These are phyloP conservation scores for Coffea eugenioides DNA, from an alignment of 257 asterid species.

Conservation along the genomic window DNA sequence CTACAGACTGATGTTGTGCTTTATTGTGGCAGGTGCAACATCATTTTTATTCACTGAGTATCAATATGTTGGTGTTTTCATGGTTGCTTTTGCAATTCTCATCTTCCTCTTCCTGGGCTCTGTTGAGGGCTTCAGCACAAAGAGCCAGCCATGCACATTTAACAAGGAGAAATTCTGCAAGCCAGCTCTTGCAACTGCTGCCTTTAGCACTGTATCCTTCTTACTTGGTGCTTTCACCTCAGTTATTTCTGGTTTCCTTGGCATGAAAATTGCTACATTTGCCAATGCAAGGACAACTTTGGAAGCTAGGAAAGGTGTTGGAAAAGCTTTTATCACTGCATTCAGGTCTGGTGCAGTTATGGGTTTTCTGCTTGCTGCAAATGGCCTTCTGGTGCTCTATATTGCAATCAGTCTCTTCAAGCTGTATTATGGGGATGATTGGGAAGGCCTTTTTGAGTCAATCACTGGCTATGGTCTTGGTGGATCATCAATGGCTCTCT, in stretches of 20 bases:
- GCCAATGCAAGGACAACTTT: slow-evolving; percentile 92
- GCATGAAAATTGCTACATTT: slow-evolving; percentile 92
- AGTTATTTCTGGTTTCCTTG: slow-evolving; percentile 82
- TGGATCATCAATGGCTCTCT: slow-evolving; percentile 93
- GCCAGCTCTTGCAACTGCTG: slow-evolving; percentile 73
- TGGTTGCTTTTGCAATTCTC: slow-evolving; percentile 85
- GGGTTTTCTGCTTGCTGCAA: slow-evolving; percentile 95
- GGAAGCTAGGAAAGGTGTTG: slow-evolving; percentile 90
- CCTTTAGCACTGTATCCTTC: slow-evolving; percentile 75
- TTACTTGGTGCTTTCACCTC: slow-evolving; percentile 90
- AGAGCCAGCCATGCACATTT: slow-evolving; percentile 39
- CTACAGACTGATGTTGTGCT: background rate
- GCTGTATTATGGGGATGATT: slow-evolving; percentile 82
- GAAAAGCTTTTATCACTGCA: slow-evolving; percentile 41
- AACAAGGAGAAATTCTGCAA: slow-evolving; percentile 32
- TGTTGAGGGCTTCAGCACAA: slow-evolving; percentile 80
- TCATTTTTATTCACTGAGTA: slow-evolving; percentile 79
- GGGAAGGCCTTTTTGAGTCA: slow-evolving; percentile 93
- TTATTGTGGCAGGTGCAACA: slow-evolving; percentile 66
- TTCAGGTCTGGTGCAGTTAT: slow-evolving; percentile 79
- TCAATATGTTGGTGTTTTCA: slow-evolving; percentile 77
- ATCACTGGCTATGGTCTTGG: slow-evolving; percentile 93
- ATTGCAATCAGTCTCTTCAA: slow-evolving; percentile 73
- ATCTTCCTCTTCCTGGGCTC: slow-evolving; percentile 89
- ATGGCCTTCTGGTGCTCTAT: slow-evolving; percentile 78